Evolutionary conservation across 163 green algal species (phyloP).

Genomic region (Volvox carteri): DNA sequence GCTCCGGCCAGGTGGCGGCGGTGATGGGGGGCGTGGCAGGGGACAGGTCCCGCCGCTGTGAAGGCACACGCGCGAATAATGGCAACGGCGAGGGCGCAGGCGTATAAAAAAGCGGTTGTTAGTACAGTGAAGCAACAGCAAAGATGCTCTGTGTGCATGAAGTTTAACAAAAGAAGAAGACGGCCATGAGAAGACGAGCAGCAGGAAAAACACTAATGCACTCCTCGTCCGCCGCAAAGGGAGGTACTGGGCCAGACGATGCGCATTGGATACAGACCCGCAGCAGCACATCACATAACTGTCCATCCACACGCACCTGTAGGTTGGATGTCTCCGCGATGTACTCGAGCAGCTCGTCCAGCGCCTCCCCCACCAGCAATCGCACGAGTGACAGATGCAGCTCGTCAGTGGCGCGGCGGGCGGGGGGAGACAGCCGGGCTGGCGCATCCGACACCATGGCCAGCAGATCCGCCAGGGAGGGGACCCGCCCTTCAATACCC

Average conservation of each 20-base stretch:
- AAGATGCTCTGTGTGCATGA: too few species aligned
- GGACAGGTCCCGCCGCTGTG: conserved; percentile 37
- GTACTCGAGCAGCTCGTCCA: conserved; percentile 54
- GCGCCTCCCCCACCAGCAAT: conserved; percentile 60
- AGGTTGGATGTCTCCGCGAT: conserved; percentile 32
- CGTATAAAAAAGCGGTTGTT: too few species aligned
- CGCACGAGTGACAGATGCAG: conserved; percentile 61
- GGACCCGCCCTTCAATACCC: conserved; percentile 27
- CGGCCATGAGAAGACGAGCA: too few species aligned
- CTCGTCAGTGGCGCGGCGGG: conserved; percentile 20
- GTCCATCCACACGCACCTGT: conserved; percentile 22
- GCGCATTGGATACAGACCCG: too few species aligned
- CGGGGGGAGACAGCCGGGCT: conserved; percentile 3
- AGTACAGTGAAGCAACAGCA: too few species aligned
- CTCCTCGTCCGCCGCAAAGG: too few species aligned
- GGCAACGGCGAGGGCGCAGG: too few species aligned
- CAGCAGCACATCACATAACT: too few species aligned
- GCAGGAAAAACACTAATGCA: too few species aligned
- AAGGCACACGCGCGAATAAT: too few species aligned
- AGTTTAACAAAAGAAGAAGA: too few species aligned
- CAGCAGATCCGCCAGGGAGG: conserved; percentile 53
- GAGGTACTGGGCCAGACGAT: too few species aligned
- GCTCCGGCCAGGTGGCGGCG: conserved; percentile 69
- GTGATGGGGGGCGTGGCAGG: conserved; percentile 32
- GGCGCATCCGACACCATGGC: conserved; percentile 34